Evolutionary conservation across 306 rosid species (phyloP).

Genomic region (Echinosophora koreensis): DNA sequence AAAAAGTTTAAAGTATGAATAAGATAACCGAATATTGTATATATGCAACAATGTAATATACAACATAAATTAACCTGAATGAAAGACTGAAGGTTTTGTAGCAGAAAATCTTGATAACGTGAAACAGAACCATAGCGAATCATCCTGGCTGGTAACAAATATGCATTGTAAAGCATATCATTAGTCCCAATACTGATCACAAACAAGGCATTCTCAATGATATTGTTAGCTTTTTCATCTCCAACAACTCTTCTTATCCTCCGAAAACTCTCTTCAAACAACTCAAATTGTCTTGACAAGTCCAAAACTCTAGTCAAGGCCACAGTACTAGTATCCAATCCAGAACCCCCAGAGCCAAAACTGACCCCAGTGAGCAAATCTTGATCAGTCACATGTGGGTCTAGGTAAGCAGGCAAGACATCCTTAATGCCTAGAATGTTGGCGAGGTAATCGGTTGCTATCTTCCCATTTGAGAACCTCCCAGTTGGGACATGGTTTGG

Average conservation of each 20-base stretch:
- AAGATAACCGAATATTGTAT: no score
- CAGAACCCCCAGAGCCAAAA: conserved; percentile 56
- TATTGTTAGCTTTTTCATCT: conserved; percentile 11
- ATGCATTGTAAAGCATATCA: conserved; percentile 53
- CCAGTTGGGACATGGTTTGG: conserved; percentile 44
- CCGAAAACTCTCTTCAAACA: conserved; percentile 46
- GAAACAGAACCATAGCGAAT: conserved; percentile 22
- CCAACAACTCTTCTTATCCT: conserved; percentile 48
- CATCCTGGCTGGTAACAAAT: neutral
- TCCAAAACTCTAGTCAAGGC: neutral
- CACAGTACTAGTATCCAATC: conserved; percentile 44
- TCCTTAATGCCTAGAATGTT: conserved; percentile 57
- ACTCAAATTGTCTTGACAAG: conserved; percentile 42
- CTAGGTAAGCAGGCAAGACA: conserved; percentile 49
- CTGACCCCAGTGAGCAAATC: conserved; percentile 59
- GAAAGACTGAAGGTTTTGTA: conserved; percentile 43
- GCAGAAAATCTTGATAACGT: conserved; percentile 48
- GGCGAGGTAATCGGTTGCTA: conserved; percentile 51
- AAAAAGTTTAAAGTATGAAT: no score
- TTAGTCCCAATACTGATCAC: conserved; percentile 56
- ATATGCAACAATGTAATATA: neutral
- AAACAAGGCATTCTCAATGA: conserved; percentile 52
- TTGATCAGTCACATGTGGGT: conserved; percentile 11
- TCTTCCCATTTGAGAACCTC: conserved; percentile 57
- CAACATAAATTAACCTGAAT: conserved; percentile 44